Evolutionary conservation across 2,329 filamentous ascomycete genomes (phyloP).

Genomic region (Nothophoma quercina): DNA sequence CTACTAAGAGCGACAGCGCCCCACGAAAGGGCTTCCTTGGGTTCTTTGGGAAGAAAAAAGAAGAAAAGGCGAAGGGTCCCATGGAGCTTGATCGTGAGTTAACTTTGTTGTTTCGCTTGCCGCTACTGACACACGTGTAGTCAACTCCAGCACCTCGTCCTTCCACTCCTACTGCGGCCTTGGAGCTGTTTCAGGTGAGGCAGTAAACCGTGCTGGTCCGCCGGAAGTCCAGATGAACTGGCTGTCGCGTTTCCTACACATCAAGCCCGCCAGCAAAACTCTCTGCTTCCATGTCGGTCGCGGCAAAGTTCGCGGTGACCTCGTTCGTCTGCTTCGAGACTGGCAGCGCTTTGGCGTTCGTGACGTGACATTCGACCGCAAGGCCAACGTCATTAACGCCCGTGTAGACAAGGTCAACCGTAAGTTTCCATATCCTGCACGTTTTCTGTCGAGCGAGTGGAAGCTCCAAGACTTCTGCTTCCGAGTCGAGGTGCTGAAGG

Average conservation of each 20-base stretch:
- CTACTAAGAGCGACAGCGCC: constrained; percentile 49
- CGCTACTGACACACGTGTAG: constrained; percentile 23
- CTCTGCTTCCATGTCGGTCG: constrained; percentile 79
- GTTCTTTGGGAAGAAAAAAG: constrained; percentile 61
- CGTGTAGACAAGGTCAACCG: constrained; percentile 79
- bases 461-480: constrained; percentile 23
- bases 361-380: constrained; percentile 79
- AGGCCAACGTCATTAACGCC: constrained; percentile 80
- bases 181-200: constrained; percentile 57
- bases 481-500: constrained; percentile 27
- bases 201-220: constrained; percentile 44
- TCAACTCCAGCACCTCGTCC: constrained; percentile 41
- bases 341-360: constrained; percentile 84
- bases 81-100: constrained; percentile 50
- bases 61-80: constrained; percentile 46
- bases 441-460: constrained; percentile 28
- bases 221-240: constrained; percentile 70
- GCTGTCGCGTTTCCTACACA: constrained; percentile 86
- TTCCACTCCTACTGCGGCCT: constrained; percentile 45
- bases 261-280: constrained; percentile 80
- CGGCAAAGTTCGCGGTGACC: constrained; percentile 77
- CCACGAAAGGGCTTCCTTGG: constrained; percentile 57
- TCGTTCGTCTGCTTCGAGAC: constrained; percentile 76
- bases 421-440: constrained; percentile 58
- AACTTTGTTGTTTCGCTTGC: neutral